Conservation (phyloP, 73 alveolate species). For the Durusdinium trenchii region DNA sequence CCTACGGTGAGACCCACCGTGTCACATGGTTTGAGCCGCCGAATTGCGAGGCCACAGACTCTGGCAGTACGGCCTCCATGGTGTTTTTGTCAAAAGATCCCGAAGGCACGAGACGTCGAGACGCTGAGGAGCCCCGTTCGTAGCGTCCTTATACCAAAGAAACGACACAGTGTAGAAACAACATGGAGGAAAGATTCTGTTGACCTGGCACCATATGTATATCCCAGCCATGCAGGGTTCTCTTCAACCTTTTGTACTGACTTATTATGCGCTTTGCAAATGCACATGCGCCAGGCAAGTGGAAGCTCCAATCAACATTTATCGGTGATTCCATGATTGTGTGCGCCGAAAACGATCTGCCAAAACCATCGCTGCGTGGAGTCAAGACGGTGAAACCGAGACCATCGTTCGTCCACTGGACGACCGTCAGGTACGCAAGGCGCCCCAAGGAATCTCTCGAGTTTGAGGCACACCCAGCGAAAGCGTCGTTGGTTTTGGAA, state of each 20-base stretch:
- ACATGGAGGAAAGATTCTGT: not conserved
- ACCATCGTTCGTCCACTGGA: not conserved
- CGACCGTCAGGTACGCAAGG: conserved; percentile 59
- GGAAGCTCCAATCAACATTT: conserved; percentile 53
- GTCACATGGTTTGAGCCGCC: too few relatives aligned
- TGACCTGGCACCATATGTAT: not conserved
- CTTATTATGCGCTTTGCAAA: too few relatives aligned
- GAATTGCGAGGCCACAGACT: conserved; percentile 55
- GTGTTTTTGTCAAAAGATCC: conserved; percentile 19
- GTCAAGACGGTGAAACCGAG: not conserved
- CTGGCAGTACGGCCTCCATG: conserved; percentile 93
- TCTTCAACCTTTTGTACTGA: too few relatives aligned
- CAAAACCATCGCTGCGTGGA: not conserved
- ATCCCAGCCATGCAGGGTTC: not conserved
- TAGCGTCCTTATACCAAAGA: too few relatives aligned
- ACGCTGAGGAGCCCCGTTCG: not conserved
- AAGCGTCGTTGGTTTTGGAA: too few relatives aligned
- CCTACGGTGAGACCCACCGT: too few relatives aligned
- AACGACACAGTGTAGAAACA: too few relatives aligned
- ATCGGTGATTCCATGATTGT: conserved; percentile 63
- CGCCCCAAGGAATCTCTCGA: conserved; percentile 16
- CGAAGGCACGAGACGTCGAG: not conserved
- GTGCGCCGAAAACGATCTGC: conserved; percentile 63
- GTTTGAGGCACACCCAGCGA: conserved; percentile 31
- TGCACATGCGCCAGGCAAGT: not conserved